Evolutionary conservation across 148 eudicot species (phyloP).

Genomic region (Polygonum maritimum): DNA sequence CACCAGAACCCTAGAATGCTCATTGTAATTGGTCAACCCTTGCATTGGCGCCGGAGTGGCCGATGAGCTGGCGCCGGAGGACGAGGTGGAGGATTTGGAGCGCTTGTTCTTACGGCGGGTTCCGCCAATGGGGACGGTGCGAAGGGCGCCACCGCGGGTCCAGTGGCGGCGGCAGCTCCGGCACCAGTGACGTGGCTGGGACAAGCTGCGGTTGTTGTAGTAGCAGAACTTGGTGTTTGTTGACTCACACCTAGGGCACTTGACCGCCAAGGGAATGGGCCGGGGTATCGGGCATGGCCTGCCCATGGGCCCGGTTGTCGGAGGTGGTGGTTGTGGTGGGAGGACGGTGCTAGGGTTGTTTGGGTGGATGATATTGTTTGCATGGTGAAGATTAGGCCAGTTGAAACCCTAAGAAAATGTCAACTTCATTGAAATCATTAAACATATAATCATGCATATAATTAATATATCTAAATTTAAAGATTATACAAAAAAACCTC

Average conservation of each 20-base stretch:
- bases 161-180: background rate
- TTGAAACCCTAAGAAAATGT: too few species aligned
- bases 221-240: slow-evolving; percentile 6
- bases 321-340: background rate
- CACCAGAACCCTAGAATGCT: background rate
- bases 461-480: too few species aligned
- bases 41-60: background rate
- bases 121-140: background rate
- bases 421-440: too few species aligned
- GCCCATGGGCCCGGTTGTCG: background rate
- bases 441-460: too few species aligned
- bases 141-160: background rate
- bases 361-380: background rate
- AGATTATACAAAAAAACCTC: too few species aligned
- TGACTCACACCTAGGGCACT: slow-evolving; percentile 6
- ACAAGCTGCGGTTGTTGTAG: slow-evolving; percentile 1
- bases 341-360: background rate
- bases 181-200: background rate
- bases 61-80: background rate
- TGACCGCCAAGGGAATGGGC: background rate
- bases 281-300: background rate
- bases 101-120: background rate
- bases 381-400: background rate
- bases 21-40: background rate
- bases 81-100: background rate